phyloP scores from a whole-genome alignment of 2,329 filamentous ascomycete species.

The Talaromyces sp. region DNA sequence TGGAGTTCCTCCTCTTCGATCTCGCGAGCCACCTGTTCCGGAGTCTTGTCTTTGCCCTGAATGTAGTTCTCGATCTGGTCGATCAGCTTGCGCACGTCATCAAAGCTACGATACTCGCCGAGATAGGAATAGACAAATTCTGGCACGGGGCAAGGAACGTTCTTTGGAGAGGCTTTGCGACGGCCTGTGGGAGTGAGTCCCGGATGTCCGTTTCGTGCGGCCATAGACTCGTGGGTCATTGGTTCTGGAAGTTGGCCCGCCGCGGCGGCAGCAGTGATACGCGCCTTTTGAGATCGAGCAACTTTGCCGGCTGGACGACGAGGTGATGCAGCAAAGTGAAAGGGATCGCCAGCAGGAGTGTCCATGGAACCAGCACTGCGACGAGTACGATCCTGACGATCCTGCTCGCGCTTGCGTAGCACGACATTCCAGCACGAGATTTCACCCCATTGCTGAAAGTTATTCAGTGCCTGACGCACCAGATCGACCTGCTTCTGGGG shows the following conservation, averaged over 20 bases:
- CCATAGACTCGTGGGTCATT: background rate
- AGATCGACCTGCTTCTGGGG: slow-evolving; percentile 61
- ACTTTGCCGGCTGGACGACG: background rate
- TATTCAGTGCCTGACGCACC: slow-evolving; percentile 59
- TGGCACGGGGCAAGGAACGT: slow-evolving; percentile 33
- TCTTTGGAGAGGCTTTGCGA: slow-evolving; percentile 21
- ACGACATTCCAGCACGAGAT: slow-evolving; percentile 60
- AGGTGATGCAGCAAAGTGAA: background rate
- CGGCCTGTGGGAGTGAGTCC: slow-evolving; percentile 9
- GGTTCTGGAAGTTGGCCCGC: background rate
- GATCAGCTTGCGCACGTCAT: slow-evolving; percentile 26
- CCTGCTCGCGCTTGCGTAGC: slow-evolving; percentile 59
- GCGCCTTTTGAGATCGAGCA: background rate
- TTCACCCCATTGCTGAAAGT: slow-evolving; percentile 61
- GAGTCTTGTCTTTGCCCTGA: slow-evolving; percentile 11
- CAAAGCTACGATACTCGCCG: slow-evolving; percentile 1
- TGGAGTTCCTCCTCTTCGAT: background rate
- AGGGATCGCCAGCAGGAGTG: background rate
- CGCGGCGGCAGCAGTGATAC: background rate
- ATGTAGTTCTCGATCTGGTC: slow-evolving; percentile 25
- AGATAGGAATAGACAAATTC: slow-evolving; percentile 28
- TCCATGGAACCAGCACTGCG: background rate
- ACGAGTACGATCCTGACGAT: background rate
- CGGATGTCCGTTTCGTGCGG: background rate
- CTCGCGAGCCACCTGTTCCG: background rate